Evolutionary conservation across 2,329 filamentous ascomycete genomes (phyloP).

Genomic region (Nannizziopsis barbatae): DNA sequence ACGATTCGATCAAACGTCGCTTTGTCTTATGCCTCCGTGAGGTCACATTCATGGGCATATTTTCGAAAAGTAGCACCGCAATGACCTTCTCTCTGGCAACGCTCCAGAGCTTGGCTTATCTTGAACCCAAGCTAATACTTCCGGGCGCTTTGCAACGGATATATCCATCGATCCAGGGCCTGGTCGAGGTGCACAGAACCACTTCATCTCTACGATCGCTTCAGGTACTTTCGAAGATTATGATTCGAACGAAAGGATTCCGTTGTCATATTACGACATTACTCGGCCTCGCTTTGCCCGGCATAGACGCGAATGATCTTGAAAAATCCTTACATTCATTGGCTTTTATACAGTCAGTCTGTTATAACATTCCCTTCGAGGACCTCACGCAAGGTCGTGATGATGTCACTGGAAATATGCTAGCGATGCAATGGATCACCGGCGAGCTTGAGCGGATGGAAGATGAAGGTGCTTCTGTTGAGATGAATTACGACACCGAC

Average conservation of each 20-base stretch:
- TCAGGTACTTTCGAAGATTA: constrained; percentile 82
- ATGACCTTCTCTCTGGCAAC: constrained; percentile 87
- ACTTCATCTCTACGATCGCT: constrained; percentile 85
- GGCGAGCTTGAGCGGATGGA: constrained; percentile 92
- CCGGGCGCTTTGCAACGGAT: constrained; percentile 91
- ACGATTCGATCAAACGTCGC: constrained; percentile 66
- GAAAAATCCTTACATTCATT: constrained; percentile 93
- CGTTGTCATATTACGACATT: constrained; percentile 90
- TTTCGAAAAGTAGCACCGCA: constrained; percentile 84
- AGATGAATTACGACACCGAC: constrained; percentile 73
- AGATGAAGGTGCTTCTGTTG: constrained; percentile 68
- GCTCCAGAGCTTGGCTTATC: constrained; percentile 74
- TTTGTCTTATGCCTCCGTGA: constrained; percentile 85
- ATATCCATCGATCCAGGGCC: constrained; percentile 89
- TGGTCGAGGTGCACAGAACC: constrained; percentile 94
- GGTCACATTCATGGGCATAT: constrained; percentile 96
- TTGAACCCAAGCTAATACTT: constrained; percentile 84
- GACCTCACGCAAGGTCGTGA: constrained; percentile 61
- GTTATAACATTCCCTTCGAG: constrained; percentile 88
- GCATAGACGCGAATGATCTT: constrained; percentile 93
- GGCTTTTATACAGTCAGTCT: constrained; percentile 88
- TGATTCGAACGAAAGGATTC: constrained; percentile 90
- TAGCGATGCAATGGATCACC: constrained; percentile 89
- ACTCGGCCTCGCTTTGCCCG: constrained; percentile 81
- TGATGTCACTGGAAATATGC: constrained; percentile 57